Evolutionary conservation across 2,329 filamentous ascomycete genomes (phyloP), one percentile per base, ranked within the genome.

Genomic region (Venturia oleaginea): DNA sequence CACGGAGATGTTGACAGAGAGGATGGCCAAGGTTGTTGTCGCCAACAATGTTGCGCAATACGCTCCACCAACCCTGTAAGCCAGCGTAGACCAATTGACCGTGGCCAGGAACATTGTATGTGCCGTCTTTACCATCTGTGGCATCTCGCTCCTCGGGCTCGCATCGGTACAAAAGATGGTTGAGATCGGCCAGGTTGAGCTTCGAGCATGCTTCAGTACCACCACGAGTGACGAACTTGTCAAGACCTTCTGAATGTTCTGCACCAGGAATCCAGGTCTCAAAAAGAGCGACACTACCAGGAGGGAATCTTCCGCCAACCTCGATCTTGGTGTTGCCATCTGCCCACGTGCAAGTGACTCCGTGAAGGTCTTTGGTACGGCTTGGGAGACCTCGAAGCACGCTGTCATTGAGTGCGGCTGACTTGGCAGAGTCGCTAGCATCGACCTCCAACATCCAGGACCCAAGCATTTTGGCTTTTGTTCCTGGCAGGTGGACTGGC

Each of bases 11-110:
- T 71, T 97, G 88, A 75, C 93, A 97, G 13, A 99, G 82, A 0
- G 94, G 90, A 73, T 99, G 94, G 0, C 90, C 94, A 10, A 99
- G 84, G 72, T 97, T 86, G 74, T 99, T 99, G 68, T 94, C 86
- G 61, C 83, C 84, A 69, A 97, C 90, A 67, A 99, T 88, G 65
- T 89, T 82, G 70, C 91, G 88, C 51, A 99, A 79, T 0, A 96
- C 80, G 73, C 92, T 97, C 92, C 93, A 96, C 93, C 94, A 99
- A 43, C 95, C 95, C 75, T 99, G 94, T n/a, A 99, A 82, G 66
- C 94, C 94, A 66, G 93, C 93, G 75, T 97, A 99, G 2, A 97
- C 90, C 51, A 97, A 83, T 66, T 89, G 86, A 2, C 92, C 93
- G 72, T 92, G 81, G 0, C 87, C 87, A 1, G 94, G 94, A 68